Conservation (phyloP, 2,329 filamentous ascomycete genomes). For the Aureobasidium musti region DNA sequence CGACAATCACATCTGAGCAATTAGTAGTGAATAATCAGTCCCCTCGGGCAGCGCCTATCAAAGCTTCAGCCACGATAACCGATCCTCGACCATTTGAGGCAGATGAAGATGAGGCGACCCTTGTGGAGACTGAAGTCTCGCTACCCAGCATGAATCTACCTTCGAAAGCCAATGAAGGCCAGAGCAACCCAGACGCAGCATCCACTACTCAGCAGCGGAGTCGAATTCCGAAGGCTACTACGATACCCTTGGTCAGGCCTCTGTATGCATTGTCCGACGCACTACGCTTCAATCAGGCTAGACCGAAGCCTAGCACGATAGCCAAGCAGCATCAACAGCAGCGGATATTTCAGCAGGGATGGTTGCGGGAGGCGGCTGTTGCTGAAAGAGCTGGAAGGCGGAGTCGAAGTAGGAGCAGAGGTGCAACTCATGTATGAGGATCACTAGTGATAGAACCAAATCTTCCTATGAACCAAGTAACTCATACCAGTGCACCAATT, state of each 20-base stretch:
- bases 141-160: not conserved
- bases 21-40: not conserved
- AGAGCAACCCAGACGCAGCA: not conserved
- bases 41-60: not conserved
- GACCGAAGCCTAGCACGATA: constrained; percentile 20
- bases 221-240: constrained; percentile 5
- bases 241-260: not conserved
- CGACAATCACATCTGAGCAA: not conserved
- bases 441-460: not conserved
- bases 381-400: constrained; percentile 29
- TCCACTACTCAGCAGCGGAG: constrained; percentile 2
- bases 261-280: not conserved
- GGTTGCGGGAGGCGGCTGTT: constrained; percentile 29
- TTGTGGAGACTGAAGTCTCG: not conserved
- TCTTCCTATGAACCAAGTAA: not conserved
- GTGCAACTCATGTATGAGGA: not conserved
- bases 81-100: not conserved
- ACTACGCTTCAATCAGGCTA: not conserved
- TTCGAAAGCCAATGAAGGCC: not conserved
- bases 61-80: not conserved
- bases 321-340: constrained; percentile 22
- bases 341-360: constrained; percentile 29
- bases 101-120: constrained; percentile 18
- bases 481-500: not conserved
- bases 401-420: constrained; percentile 12